Evolutionary conservation across 495 filamentous ascomycete species (phyloP), one percentile per base, ranked within the genome.

Genomic region (Xylaria longipes): DNA sequence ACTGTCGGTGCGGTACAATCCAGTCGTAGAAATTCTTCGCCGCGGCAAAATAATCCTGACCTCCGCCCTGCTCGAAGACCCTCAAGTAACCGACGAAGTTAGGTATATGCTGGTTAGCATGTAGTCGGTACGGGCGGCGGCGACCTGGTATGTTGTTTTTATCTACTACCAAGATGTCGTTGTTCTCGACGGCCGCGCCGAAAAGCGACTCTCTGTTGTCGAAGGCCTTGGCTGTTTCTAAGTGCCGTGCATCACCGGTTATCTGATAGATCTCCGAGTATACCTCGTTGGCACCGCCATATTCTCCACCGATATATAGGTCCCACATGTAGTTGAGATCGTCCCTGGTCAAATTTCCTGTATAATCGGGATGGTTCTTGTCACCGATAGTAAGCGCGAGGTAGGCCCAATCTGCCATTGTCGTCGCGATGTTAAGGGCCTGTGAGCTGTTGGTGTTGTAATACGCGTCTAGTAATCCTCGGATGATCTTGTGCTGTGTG

Each of bases 81-180:
- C 78, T 69, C 25, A 75, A 45, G 52, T 79, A 77, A 15, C 79
- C 79, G 56, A 80, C 74, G 73, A 79, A 81, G 65, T 81, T 78
- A 22, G 79, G 79, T 29, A 81, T 66, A 25, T 81, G 74, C 25
- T 77, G 79, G 61, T 81, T 81, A n/a, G 79, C 79, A 52, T 81
- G 79, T 12, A 79, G 73, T 11, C 71, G 71, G 31, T 63, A 68
- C 12, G 67, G 67, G 11, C 74, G 67, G 17, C 74, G 74, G 6
- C 71, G 71, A 39, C 74, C 74, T 3, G 71, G 71, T 50, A 67
- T 73, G 5, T 75, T 54, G 33, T 71, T 56, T 17, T 35, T 27
- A 3, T 43, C 56, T 6, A 75, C 74, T 1, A 75, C 74, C n/a
- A 75, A 27, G 1, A 75, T 75, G 17, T 75, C 74, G 8, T 63